phyloP scores from a whole-genome alignment of 139 green algal species.

The Penium margaritaceum region DNA sequence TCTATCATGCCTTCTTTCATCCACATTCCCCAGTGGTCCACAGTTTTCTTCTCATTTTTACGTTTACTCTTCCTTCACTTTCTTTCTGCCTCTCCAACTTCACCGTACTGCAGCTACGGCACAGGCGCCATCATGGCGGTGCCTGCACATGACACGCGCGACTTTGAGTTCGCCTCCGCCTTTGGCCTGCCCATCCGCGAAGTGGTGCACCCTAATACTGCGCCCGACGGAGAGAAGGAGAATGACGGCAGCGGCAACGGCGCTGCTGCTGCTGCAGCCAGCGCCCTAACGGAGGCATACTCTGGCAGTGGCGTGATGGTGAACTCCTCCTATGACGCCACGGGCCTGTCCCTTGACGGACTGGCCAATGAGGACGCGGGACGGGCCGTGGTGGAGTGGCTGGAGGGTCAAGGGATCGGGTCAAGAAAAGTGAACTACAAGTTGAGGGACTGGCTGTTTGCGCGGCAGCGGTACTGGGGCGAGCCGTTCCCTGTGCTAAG shows the following conservation, averaged over 20 bases:
- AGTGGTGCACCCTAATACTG: slow-evolving; percentile 54
- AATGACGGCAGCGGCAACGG: background rate
- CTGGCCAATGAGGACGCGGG: slow-evolving; percentile 50
- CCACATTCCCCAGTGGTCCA: too few relatives aligned
- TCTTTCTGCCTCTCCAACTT: background rate
- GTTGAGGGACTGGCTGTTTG: slow-evolving; percentile 96
- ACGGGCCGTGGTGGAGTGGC: slow-evolving; percentile 51
- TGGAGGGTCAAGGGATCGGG: slow-evolving; percentile 52
- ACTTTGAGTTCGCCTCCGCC: slow-evolving; percentile 79
- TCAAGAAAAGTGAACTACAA: slow-evolving; percentile 80
- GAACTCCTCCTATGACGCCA: slow-evolving; percentile 26
- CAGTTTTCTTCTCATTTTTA: too few relatives aligned
- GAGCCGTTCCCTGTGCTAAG: slow-evolving; percentile 94
- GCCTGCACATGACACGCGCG: slow-evolving; percentile 81
- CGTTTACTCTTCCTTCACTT: too few relatives aligned
- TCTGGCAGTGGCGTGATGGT: slow-evolving; percentile 52
- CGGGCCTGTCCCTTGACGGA: slow-evolving; percentile 69
- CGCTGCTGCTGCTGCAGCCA: too few relatives aligned
- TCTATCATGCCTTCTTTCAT: too few relatives aligned
- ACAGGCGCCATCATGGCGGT: slow-evolving; percentile 95
- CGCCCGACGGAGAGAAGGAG: background rate
- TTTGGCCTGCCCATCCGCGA: slow-evolving; percentile 69
- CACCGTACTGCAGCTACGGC: slow-evolving; percentile 64
- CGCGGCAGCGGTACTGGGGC: slow-evolving; percentile 95
- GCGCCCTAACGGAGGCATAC: slow-evolving; percentile 56